These are phyloP conservation scores for Rheum nobile DNA, from an alignment of 148 eudicot species.

Conservation along the genomic window DNA sequence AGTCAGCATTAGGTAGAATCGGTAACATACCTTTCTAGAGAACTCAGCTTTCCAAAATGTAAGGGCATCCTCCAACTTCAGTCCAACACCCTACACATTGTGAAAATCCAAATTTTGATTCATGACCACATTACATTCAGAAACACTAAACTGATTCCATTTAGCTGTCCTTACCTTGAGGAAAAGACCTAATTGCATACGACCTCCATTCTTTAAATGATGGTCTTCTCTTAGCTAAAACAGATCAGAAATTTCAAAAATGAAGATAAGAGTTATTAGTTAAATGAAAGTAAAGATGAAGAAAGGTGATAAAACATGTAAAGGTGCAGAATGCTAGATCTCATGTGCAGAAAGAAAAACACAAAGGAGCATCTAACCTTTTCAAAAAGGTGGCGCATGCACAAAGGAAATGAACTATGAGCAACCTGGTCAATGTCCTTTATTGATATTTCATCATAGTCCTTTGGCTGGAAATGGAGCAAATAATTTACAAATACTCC, in stretches of 20 bases:
- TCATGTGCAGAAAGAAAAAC: background rate
- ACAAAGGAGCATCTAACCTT: conserved; percentile 37
- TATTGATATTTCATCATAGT: conserved; percentile 60
- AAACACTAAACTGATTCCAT: background rate
- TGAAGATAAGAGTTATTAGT: background rate
- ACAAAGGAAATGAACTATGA: conserved; percentile 77
- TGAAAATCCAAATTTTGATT: background rate
- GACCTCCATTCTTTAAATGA: conserved; percentile 95
- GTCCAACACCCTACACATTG: conserved; percentile 75
- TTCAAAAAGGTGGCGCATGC: conserved; percentile 90
- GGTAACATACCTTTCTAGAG: conserved; percentile 51
- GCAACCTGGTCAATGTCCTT: conserved; percentile 81
- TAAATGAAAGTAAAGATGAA: background rate
- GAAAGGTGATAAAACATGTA: background rate
- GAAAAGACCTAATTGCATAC: conserved; percentile 92
- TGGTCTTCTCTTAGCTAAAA: conserved; percentile 90
- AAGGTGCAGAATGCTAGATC: background rate
- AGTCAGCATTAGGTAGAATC: background rate
- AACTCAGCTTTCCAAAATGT: conserved; percentile 95
- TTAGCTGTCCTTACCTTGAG: conserved; percentile 52
- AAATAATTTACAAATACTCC: conserved; percentile 5
- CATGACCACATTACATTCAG: background rate
- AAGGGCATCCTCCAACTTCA: conserved; percentile 93
- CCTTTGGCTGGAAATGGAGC: conserved; percentile 50
- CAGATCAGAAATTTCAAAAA: background rate